Base-by-base conservation (phyloP, 2,329 filamentous ascomycete genomes). In the Alternaria gansuensis region DNA sequence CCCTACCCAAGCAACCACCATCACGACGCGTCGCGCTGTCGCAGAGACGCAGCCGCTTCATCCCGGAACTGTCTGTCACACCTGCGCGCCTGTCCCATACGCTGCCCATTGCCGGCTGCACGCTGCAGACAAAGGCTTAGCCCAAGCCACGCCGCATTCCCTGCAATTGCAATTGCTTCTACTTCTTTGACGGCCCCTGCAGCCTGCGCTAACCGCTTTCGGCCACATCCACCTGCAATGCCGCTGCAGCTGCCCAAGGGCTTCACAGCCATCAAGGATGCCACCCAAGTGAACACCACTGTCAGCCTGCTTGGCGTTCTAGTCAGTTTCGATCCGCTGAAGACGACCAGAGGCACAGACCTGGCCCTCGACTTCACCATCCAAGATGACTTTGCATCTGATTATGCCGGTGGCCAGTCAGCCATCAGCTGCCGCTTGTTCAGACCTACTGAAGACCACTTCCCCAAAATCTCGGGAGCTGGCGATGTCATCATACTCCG, bases 231-330 rank as follows among this genome's bases (percentile, higher is more conserved):
- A 50, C 36, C 49, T 39, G 43, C 48, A 28, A 63, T 66, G 63
- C 61, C 54, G 46, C 54, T 66, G 63, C 68, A 51, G 46, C 52
- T 66, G 63, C 69, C 68, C n/a, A 60, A 57, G 14, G 76, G 77
- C 36, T 85, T 86, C 65, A 72, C 77, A 5, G 75, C 78, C 40
- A 76, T 86, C 65, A 70, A 77, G 62, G 73, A 87, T 28, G 57
- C 55, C 40, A 58, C 24, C 21, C 71, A 74, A 24, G 54, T 75
- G 11, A 64, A 8, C 14, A 65, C 26, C 71, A 28, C 55, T 5
- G 80, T 88, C 63, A 89, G 81, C 76, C 78, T 95, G 39, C 83
- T 92, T 50, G 93, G 92, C 1, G 77, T 94, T 4, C 85, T 94
- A 3, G 85, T 86, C 51, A 90, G 94, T 66, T 83, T 82, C 48